A percentile compares a stretch with the other conserved stretches of the same genome.
phyloP scores from a whole-genome alignment of 2,329 filamentous ascomycete species.

The Penicillium sp. region DNA sequence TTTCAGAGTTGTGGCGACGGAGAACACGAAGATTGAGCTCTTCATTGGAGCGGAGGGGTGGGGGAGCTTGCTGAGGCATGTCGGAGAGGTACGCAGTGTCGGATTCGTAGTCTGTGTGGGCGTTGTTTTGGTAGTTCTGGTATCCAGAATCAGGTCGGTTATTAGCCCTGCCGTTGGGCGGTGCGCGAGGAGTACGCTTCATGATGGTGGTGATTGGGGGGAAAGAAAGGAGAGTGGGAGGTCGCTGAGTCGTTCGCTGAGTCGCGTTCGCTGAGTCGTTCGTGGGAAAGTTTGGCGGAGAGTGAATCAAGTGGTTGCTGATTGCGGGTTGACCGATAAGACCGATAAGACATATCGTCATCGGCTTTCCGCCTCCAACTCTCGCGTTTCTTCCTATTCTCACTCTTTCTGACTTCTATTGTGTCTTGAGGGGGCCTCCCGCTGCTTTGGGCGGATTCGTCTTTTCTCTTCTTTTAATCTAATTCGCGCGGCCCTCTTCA shows the following conservation, averaged over 20 bases:
- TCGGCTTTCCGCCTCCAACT: not conserved
- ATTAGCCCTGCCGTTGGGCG: too few species aligned
- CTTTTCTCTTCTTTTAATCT: not conserved
- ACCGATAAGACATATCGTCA: not conserved
- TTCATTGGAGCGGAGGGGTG: constrained; percentile 66
- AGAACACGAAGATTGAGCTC: constrained; percentile 87
- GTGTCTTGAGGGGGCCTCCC: not conserved
- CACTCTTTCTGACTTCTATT: not conserved
- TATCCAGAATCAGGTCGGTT: not conserved
- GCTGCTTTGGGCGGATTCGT: not conserved
- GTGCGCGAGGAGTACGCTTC: constrained; percentile 6
- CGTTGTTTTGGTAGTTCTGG: constrained; percentile 23
- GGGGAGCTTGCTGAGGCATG: constrained; percentile 39
- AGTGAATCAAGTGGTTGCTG: not conserved
- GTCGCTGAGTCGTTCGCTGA: not conserved
- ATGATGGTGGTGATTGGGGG: constrained; percentile 19
- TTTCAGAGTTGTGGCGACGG: constrained; percentile 73
- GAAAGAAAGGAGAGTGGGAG: not conserved
- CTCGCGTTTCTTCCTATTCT: not conserved
- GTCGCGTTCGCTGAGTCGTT: not conserved
- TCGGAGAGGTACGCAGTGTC: constrained; percentile 56
- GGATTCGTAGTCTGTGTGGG: constrained; percentile 63
- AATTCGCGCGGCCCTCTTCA: not conserved
- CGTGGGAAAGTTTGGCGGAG: not conserved
- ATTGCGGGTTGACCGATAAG: not conserved